Evolutionary conservation across 345 rosid genomes (phyloP).

Genomic region (Ailanthus altissimus): DNA sequence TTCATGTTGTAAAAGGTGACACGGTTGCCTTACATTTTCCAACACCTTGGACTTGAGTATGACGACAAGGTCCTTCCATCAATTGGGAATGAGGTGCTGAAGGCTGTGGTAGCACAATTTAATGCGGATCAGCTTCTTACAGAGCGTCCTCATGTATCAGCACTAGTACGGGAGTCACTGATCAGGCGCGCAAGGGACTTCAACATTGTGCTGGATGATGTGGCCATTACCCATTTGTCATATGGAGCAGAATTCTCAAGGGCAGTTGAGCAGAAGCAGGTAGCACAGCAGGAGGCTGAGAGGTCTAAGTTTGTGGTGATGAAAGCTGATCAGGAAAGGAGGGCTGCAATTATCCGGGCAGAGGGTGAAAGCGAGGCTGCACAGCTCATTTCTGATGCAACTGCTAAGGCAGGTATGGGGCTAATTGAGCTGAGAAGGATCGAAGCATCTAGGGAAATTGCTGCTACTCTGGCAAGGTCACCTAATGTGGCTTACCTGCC

Average conservation of each 20-base stretch:
- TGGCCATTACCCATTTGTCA: conserved; percentile 93
- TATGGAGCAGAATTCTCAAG: conserved; percentile 90
- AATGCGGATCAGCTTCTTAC: conserved; percentile 99
- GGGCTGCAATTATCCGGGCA: conserved; percentile 92
- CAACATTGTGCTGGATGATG: conserved; percentile 84
- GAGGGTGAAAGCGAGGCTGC: conserved; percentile 99
- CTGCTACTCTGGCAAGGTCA: conserved; percentile 80
- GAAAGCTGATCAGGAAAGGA: conserved; percentile 99
- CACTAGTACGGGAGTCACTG: conserved; percentile 72
- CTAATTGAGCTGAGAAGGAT: conserved; percentile 95
- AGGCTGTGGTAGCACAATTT: conserved; percentile 96
- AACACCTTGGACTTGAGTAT: conserved; percentile 87
- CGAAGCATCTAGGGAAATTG: conserved; percentile 94
- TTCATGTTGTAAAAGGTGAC: conserved; percentile 43
- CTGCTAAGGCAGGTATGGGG: conserved; percentile 79
- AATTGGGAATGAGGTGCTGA: conserved; percentile 95
- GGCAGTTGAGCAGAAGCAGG: conserved; percentile 98
- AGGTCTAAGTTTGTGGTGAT: conserved; percentile 90
- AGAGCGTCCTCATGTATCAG: conserved; percentile 95
- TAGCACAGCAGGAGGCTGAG: conserved; percentile 99
- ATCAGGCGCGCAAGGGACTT: conserved; percentile 82
- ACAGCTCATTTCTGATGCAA: conserved; percentile 82
- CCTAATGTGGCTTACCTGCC: conserved; percentile 91
- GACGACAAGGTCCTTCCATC: conserved; percentile 98
- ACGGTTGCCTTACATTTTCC: conserved; percentile 72